Conservation (phyloP, 768 basidiomycete species). For the Lactarius hengduanensis region DNA sequence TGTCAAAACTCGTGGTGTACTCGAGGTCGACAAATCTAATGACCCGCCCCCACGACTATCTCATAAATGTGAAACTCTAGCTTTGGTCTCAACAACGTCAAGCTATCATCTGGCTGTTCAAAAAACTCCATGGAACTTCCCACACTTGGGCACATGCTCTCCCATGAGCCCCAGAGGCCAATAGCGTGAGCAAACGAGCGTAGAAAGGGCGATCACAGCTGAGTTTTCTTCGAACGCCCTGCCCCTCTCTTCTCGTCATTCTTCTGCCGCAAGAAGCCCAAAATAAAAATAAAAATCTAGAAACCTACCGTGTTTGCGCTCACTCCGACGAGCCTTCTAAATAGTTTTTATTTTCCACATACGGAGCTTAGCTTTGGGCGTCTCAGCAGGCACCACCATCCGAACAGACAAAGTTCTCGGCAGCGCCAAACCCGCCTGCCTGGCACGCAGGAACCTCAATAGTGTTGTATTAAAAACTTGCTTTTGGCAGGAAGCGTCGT, state of each 20-base stretch:
- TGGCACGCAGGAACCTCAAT: slow-evolving; percentile 1
- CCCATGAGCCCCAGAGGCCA: not conserved
- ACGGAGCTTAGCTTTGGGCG: slow-evolving; percentile 18
- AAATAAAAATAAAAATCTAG: not conserved
- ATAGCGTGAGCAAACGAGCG: not conserved
- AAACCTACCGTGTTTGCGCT: not conserved
- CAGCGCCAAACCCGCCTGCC: not conserved
- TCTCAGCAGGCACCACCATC: not conserved
- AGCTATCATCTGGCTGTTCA: not conserved
- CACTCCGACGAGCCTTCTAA: not conserved
- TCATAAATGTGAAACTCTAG: slow-evolving; percentile 6
- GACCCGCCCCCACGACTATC: slow-evolving; percentile 5
- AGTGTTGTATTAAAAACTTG: slow-evolving; percentile 19
- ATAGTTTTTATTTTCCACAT: slow-evolving; percentile 1
- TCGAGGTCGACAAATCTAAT: slow-evolving; percentile 19
- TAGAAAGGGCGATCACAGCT: not conserved
- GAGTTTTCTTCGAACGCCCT: not conserved
- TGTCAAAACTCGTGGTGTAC: slow-evolving; percentile 26
- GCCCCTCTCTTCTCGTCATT: not conserved
- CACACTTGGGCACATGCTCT: not conserved
- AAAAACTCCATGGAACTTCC: not conserved
- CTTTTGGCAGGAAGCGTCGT: slow-evolving; percentile 12
- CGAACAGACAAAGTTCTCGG: slow-evolving; percentile 2
- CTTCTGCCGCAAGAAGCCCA: not conserved
- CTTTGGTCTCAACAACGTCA: slow-evolving; percentile 12